Evolutionary conservation across 164 flowering plant species (phyloP), one percentile per base, ranked within the genome.

Genomic region (Malania oleifera): DNA sequence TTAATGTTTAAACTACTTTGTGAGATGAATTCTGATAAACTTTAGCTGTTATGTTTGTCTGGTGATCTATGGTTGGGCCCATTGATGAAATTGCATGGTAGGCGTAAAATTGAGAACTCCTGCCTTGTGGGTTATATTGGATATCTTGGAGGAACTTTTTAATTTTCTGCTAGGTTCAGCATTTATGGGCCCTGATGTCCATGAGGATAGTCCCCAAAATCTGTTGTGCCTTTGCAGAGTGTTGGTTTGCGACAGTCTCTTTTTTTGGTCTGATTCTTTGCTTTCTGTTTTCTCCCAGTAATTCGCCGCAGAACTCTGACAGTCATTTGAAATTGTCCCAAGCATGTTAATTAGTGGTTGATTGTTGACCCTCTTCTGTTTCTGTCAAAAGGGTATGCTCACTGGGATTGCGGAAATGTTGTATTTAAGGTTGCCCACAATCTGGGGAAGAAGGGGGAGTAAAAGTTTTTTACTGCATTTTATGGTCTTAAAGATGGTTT

Each of bases 181-280:
- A 12, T 62, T 46, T 54, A n/a, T 54, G 66, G 59, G 59, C 59
- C 54, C 54, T 35, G 53, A 24, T 62, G 53, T 35, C 46, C 38
- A 39, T 19, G 14, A 4, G 44, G 18, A 15, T 31, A 40, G 37
- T 51, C 13, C 8, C 20, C 7, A 35, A 39, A 26, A 12, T 56
- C 22, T n/a, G 22, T 14, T 31, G 9, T 31, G 35, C 9, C 35
- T 31, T 31, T 31, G 35, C 35, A 31, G 35, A 31, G 35, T 34
- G 40, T 50, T n/a, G 48, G 35, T 38, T 17, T 56, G 25, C 17
- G 45, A 54, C 57, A 35, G 47, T 48, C 25, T 59, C 39, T 41
- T 47, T 48, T 40, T 46, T 45, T 31, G 26, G 50, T 53, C 23
- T 43, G 29, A 20, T 7, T 41, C 39, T 28, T 52, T 6, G 49